Evolutionary conservation across 257 asterid genomes (phyloP).

Genomic region (Galeopsis tetrahit): DNA sequence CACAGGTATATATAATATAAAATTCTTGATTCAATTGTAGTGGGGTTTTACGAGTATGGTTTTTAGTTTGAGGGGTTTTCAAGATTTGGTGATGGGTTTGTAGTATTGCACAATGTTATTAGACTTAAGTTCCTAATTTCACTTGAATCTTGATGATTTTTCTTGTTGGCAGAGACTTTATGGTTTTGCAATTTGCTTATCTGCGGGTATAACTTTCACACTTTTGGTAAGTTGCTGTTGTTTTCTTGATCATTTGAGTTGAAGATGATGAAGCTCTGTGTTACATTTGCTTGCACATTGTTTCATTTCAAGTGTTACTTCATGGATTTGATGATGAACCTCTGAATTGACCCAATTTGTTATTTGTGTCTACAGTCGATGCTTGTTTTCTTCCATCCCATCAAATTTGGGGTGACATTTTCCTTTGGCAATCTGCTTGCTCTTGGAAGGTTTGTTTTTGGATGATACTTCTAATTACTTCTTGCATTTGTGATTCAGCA

Average conservation of each 20-base stretch:
- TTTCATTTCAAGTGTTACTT: conserved; percentile 20
- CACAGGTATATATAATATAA: conserved; percentile 63
- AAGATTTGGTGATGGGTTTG: conserved; percentile 7
- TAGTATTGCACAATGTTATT: neutral
- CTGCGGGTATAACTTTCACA: conserved; percentile 88
- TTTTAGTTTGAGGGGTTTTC: conserved; percentile 15
- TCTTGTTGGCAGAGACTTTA: conserved; percentile 68
- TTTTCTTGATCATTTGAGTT: neutral
- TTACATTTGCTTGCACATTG: neutral
- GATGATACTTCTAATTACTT: conserved; percentile 21
- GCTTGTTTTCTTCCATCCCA: conserved; percentile 96
- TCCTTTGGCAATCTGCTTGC: conserved; percentile 98
- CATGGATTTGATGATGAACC: conserved; percentile 28
- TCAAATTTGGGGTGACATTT: conserved; percentile 96
- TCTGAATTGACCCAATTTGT: conserved; percentile 29
- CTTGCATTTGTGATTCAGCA: conserved; percentile 10
- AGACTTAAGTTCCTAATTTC: conserved; percentile 20
- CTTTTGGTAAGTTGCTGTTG: conserved; percentile 62
- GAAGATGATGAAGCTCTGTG: conserved; percentile 14
- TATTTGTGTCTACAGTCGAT: conserved; percentile 64
- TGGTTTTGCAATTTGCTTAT: conserved; percentile 90
- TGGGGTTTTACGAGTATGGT: conserved; percentile 25
- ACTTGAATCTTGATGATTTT: conserved; percentile 1
- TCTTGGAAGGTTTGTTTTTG: conserved; percentile 80
- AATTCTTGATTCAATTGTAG: neutral